Conservation (phyloP, 495 filamentous ascomycete species). For the Aspergillus avenaceus region DNA sequence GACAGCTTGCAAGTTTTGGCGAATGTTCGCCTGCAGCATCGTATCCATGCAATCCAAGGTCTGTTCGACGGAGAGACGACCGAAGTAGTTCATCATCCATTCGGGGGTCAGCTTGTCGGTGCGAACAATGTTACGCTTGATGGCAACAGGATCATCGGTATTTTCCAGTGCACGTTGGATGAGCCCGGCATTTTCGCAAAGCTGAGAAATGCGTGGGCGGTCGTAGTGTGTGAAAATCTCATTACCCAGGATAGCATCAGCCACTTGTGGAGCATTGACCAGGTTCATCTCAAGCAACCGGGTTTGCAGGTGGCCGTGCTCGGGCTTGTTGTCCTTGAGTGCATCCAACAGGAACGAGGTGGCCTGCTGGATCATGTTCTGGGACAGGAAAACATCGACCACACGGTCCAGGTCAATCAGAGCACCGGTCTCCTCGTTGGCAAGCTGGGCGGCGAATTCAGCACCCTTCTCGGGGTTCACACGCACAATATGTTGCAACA, state of each 20-base stretch:
- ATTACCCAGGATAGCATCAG: slow-evolving; percentile 94
- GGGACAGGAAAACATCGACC: slow-evolving; percentile 94
- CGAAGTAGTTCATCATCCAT: slow-evolving; percentile 90
- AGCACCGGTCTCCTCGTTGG: slow-evolving; percentile 77
- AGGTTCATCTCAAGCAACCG: slow-evolving; percentile 97
- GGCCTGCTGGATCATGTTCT: slow-evolving; percentile 95
- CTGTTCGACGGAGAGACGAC: slow-evolving; percentile 88
- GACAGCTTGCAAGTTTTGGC: slow-evolving; percentile 90
- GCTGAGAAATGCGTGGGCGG: slow-evolving; percentile 73
- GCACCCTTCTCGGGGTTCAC: slow-evolving; percentile 91
- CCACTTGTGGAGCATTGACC: slow-evolving; percentile 91
- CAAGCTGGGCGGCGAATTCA: slow-evolving; percentile 86
- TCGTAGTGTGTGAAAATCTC: slow-evolving; percentile 98
- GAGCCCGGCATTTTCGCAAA: slow-evolving; percentile 89
- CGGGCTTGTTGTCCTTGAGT: slow-evolving; percentile 87
- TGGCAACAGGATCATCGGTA: slow-evolving; percentile 80
- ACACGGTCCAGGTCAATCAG: slow-evolving; percentile 92
- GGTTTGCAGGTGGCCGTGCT: slow-evolving; percentile 90
- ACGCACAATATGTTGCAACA: slow-evolving; percentile 88
- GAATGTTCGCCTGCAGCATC: slow-evolving; percentile 94
- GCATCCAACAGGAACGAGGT: slow-evolving; percentile 96
- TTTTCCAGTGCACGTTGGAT: slow-evolving; percentile 90
- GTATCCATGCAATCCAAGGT: slow-evolving; percentile 90
- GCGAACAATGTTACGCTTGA: slow-evolving; percentile 84
- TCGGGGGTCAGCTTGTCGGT: slow-evolving; percentile 81